Base-by-base conservation (phyloP, 805 yeast genomes). In the Yarrowia porcina region DNA sequence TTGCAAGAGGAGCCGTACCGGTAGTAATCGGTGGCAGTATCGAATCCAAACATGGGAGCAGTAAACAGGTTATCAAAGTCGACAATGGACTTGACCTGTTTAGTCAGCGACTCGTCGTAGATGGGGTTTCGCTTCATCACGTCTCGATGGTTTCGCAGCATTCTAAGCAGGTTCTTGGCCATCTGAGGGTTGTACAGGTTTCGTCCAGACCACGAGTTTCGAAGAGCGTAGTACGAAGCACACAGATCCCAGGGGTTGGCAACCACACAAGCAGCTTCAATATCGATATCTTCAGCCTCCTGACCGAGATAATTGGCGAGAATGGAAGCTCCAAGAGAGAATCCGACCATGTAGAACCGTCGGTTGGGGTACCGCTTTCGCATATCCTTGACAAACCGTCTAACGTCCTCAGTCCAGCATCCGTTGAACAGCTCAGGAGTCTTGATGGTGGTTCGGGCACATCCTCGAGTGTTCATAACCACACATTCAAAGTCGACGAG, bases 181-280 rank as follows among this genome's bases (percentile, higher is more conserved):
- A 85, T 79, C 15, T 78, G 75, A 3, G 82, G 80, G 13, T 83
- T 77, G 70, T 85, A 85, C 7, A 83, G 64, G 10, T 73, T 65
- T 18, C 74, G 71, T 3, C 87, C 84, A 45, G 83, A 67, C 21
- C 69, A 70, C 6, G 80, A 73, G 23, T 33, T 49, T 41, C 77
- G 76, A 47, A 90, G 69, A 28, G 73, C 75, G 61, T 73, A 67
- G 12, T 82, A 76, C 25, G 87, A 79, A 47, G 79, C 78, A 17
- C 73, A 71, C 72, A 89, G 73, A 69, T 89, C 93, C 93, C 94
- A 89, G 1, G 96, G 93, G 62, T 79, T 77, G 39, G 87, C 85
- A 8, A 89, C 79, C 4, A 84, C 77, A 41, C 81, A 77, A 0
- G 89, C 91, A 25, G 86, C 83, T 32, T 76, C 76, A 36, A 84